Percentiles rank a stretch among this genome's conserved stretches.
These are phyloP conservation scores for Porogramme epimiltina DNA, from an alignment of 1,284 basidiomycete species.

Conservation along the genomic window DNA sequence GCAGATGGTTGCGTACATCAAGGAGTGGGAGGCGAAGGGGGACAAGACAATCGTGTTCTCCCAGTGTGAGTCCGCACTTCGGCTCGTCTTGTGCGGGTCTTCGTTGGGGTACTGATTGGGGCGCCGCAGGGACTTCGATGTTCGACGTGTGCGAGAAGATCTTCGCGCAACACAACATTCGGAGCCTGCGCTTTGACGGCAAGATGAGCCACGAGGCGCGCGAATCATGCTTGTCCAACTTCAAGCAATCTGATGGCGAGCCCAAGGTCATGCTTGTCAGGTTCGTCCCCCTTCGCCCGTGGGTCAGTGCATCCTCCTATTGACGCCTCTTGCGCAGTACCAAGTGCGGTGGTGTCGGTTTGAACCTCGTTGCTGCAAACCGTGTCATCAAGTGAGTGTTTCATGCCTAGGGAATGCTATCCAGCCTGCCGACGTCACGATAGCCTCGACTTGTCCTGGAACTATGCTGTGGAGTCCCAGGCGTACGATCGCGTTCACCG, in stretches of 20 bases:
- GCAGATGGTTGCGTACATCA: constrained; percentile 51
- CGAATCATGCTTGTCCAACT: constrained; percentile 49
- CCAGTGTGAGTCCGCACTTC: constrained; percentile 52
- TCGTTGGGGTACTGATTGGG: constrained; percentile 24
- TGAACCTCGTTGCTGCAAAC: constrained; percentile 67
- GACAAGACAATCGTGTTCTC: constrained; percentile 74
- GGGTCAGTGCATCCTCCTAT: neutral
- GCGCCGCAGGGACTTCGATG: constrained; percentile 73
- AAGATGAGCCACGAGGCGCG: constrained; percentile 57
- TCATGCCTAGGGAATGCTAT: neutral
- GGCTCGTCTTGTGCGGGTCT: neutral
- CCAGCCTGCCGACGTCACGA: neutral
- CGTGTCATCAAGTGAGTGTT: constrained; percentile 61
- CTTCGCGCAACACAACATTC: constrained; percentile 57
- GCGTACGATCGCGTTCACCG: constrained; percentile 71
- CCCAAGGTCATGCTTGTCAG: constrained; percentile 67
- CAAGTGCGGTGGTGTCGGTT: constrained; percentile 68
- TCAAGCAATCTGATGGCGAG: constrained; percentile 53
- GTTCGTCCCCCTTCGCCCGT: constrained; percentile 30
- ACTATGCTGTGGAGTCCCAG: constrained; percentile 63
- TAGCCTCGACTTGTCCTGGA: constrained; percentile 75
- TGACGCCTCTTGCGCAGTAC: constrained; percentile 39
- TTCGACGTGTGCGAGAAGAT: constrained; percentile 62
- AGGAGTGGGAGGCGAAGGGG: constrained; percentile 59
- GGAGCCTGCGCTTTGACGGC: constrained; percentile 63